Conservation (phyloP, 2,329 filamentous ascomycete species). For the Fusarium pseudocircinatum region DNA sequence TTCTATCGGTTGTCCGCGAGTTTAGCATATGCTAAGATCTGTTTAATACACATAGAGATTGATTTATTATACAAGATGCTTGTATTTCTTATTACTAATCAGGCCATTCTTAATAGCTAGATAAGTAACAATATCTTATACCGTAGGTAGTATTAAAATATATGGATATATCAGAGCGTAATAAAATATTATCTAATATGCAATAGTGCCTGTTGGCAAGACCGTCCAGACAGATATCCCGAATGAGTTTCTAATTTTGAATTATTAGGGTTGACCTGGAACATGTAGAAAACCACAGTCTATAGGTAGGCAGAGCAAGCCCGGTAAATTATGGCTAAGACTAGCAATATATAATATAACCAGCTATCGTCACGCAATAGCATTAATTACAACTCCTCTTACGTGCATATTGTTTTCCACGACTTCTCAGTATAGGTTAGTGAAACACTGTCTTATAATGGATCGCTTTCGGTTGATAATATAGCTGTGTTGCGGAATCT, state of each 20-base stretch:
- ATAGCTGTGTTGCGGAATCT: background rate
- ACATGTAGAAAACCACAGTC: fast-evolving
- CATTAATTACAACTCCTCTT: fast-evolving
- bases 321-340: background rate
- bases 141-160: fast-evolving
- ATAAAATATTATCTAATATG: background rate
- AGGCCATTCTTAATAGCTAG: too few species aligned
- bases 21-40: background rate
- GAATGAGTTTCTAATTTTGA: fast-evolving
- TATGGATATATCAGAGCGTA: fast-evolving
- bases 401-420: too few species aligned
- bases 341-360: background rate
- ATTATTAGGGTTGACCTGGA: background rate
- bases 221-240: fast-evolving
- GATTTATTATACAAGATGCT: fast-evolving
- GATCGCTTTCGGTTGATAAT: background rate
- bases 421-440: too few species aligned
- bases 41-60: fast-evolving
- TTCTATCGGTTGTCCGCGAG: background rate
- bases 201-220: fast-evolving
- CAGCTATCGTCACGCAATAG: fast-evolving
- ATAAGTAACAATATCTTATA: fast-evolving
- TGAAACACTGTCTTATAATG: background rate
- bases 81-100: background rate
- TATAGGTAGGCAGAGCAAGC: background rate